Conservation (phyloP, 163 green algal genomes). For the Scenedesmus sp. region DNA sequence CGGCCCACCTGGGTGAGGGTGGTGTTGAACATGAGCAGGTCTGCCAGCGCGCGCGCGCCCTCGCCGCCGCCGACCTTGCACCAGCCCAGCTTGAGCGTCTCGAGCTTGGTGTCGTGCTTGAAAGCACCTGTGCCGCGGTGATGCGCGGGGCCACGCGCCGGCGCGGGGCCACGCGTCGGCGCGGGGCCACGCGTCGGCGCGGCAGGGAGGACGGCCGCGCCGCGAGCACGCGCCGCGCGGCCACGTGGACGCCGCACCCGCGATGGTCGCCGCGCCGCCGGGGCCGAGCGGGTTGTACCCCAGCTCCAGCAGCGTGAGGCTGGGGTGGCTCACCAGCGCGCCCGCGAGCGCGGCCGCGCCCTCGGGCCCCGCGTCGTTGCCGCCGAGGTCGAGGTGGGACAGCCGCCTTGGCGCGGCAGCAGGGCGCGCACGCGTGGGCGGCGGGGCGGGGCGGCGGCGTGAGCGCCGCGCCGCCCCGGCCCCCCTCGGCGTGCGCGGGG, state of each 20-base stretch:
- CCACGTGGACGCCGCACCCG: slow-evolving; percentile 54
- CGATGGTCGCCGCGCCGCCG: slow-evolving; percentile 80
- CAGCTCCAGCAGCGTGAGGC: slow-evolving; percentile 86
- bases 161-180: background rate
- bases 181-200: background rate
- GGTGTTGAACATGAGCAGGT: slow-evolving; percentile 93
- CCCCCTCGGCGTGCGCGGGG: no score
- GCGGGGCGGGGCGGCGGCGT: no score
- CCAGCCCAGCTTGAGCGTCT: slow-evolving; percentile 94
- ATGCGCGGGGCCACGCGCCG: no score
- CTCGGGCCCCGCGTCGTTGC: slow-evolving; percentile 92
- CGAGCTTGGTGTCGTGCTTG: slow-evolving; percentile 63
- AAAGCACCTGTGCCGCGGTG: slow-evolving; percentile 15
- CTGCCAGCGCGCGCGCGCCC: slow-evolving; percentile 79
- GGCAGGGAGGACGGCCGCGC: background rate
- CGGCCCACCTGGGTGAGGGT: slow-evolving; percentile 53
- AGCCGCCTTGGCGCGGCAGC: no score
- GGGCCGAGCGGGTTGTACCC: slow-evolving; percentile 95
- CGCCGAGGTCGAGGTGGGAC: slow-evolving; percentile 91
- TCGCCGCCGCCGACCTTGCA: slow-evolving; percentile 89
- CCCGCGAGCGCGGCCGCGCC: slow-evolving; percentile 70
- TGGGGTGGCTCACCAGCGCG: slow-evolving; percentile 74
- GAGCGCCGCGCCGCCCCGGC: no score
- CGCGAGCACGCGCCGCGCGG: background rate
- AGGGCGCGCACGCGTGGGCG: no score